Conservation (phyloP, 768 basidiomycete genomes). For the Rhizopogon vulgaris region DNA sequence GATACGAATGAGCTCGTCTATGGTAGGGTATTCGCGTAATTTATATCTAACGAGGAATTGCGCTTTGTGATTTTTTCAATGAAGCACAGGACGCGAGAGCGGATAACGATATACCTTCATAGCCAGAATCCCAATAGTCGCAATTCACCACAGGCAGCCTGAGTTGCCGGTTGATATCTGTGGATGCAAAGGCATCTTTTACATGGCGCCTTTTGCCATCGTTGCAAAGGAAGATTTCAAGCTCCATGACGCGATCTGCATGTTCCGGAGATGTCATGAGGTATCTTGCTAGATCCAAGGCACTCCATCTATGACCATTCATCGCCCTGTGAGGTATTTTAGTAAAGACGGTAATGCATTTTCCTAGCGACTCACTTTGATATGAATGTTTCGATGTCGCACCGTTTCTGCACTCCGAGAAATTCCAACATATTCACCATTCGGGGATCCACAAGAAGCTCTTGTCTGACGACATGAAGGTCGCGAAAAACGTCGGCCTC, state of each 20-base stretch:
- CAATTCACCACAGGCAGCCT: not conserved
- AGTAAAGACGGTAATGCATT: not conserved
- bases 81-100: not conserved
- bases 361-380: not conserved
- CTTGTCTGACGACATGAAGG: conserved; percentile 55
- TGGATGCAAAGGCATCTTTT: not conserved
- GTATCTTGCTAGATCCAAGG: not conserved
- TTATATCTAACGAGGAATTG: not conserved
- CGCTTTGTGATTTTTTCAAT: not conserved
- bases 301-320: not conserved
- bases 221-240: not conserved
- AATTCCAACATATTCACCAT: not conserved
- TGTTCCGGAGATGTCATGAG: not conserved
- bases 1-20: not conserved
- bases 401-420: not conserved
- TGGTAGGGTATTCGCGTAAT: not conserved
- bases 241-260: not conserved
- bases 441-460: not conserved
- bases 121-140: not conserved
- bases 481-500: conserved; percentile 84
- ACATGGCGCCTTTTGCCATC: not conserved
- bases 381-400: not conserved
- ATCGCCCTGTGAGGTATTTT: not conserved
- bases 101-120: not conserved
- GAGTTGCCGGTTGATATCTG: not conserved